Conservation (phyloP, 805 yeast genomes). For the Tetrapisispora fleetii region DNA sequence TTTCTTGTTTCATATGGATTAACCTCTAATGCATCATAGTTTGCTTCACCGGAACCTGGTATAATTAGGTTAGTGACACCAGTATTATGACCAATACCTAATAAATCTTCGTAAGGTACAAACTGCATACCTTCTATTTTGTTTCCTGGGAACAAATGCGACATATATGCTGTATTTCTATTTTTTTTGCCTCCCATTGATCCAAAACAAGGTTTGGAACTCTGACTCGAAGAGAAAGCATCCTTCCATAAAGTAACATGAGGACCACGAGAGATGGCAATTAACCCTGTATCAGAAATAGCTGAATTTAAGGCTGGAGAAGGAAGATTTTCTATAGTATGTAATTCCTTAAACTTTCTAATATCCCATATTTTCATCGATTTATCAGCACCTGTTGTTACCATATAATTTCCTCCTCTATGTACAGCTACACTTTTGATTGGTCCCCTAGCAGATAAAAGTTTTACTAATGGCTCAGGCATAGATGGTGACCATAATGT, state of each 20-base stretch:
- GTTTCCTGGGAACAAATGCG: constrained; percentile 73
- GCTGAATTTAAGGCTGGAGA: constrained; percentile 76
- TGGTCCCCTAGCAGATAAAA: constrained; percentile 79
- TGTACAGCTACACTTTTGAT: constrained; percentile 77
- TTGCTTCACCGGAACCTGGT: constrained; percentile 98
- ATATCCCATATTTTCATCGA: constrained; percentile 88
- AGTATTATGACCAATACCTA: constrained; percentile 73
- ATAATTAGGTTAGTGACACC: constrained; percentile 81
- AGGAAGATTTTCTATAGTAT: constrained; percentile 50
- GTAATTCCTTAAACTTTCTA: constrained; percentile 68
- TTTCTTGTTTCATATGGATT: constrained; percentile 88
- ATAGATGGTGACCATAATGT: constrained; percentile 89
- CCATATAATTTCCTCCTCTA: constrained; percentile 91
- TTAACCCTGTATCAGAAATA: constrained; percentile 78
- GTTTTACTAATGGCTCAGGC: constrained; percentile 74
- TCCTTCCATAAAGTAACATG: constrained; percentile 94
- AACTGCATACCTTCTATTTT: constrained; percentile 57
- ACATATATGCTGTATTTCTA: constrained; percentile 76
- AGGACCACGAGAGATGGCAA: constrained; percentile 92
- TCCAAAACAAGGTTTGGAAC: constrained; percentile 42
- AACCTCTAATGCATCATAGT: constrained; percentile 84
- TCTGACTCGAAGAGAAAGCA: constrained; percentile 37
- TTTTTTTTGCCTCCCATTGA: constrained; percentile 26
- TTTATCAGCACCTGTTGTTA: constrained; percentile 80
- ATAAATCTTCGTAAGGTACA: constrained; percentile 94